These are phyloP conservation scores for Macaranga tanarius DNA, from an alignment of 441 rosid genomes.

Conservation along the genomic window DNA sequence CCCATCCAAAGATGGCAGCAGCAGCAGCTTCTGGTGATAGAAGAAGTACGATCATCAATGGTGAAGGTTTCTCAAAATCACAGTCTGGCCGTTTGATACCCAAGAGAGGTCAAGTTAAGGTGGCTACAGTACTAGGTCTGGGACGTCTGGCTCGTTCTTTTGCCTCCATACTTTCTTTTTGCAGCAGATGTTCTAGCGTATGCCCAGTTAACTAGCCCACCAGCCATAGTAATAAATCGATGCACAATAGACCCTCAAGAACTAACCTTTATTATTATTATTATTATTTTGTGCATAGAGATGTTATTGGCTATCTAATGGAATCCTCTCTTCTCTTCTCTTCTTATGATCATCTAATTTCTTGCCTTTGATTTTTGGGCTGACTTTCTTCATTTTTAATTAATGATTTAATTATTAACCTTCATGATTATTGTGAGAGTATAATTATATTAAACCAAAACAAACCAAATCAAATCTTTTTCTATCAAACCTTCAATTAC, in stretches of 20 bases:
- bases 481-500: too few species aligned
- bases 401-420: too few species aligned
- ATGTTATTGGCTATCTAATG: not conserved
- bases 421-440: too few species aligned
- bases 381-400: not conserved
- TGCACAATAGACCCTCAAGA: not conserved
- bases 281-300: not conserved
- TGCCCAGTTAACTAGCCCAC: not conserved
- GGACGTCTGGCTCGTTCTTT: slow-evolving; percentile 31
- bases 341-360: not conserved
- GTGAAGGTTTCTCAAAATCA: not conserved
- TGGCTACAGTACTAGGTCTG: slow-evolving; percentile 32
- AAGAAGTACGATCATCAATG: slow-evolving; percentile 10
- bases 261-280: not conserved
- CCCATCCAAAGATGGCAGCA: not conserved
- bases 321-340: not conserved
- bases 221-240: too few species aligned
- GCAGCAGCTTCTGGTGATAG: not conserved
- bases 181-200: not conserved
- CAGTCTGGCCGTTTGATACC: slow-evolving; percentile 39
- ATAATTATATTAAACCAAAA: too few species aligned
- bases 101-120: slow-evolving; percentile 42
- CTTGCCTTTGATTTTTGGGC: not conserved
- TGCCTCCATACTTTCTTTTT: slow-evolving; percentile 30
- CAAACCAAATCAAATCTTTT: too few species aligned